Percentiles rank a stretch among this genome's conserved stretches.
Evolutionary conservation across 768 basidiomycete species (phyloP).

Genomic region (Rhodosporidiobolus sp.): DNA sequence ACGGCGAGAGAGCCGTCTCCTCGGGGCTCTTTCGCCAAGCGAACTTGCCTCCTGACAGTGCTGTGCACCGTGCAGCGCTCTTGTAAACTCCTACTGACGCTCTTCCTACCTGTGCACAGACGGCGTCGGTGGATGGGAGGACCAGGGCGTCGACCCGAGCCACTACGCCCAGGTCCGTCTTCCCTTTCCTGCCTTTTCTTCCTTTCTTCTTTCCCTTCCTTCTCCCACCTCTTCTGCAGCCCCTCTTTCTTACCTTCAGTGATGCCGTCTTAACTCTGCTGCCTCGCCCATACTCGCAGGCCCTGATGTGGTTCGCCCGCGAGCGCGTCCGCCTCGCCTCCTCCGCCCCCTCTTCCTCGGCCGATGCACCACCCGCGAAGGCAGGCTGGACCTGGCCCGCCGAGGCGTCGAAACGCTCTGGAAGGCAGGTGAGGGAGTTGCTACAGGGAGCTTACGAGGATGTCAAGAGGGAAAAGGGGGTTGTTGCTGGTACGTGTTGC

Average conservation of each 20-base stretch:
- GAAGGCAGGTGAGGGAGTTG: background rate
- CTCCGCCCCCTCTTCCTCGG: background rate
- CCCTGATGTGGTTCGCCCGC: constrained; percentile 60
- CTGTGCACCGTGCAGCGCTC: no score
- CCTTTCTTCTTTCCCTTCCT: no score
- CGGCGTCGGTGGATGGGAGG: constrained; percentile 89
- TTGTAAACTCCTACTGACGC: no score
- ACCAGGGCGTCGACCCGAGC: constrained; percentile 77
- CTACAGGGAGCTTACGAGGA: constrained; percentile 23
- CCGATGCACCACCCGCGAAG: background rate
- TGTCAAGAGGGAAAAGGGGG: constrained; percentile 18
- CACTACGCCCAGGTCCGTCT: constrained; percentile 62
- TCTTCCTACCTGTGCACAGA: constrained; percentile 56
- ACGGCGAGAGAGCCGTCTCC: no score
- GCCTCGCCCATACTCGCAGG: no score
- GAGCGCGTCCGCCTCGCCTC: constrained; percentile 13
- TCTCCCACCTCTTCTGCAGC: no score
- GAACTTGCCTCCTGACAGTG: no score
- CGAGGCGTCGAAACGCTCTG: background rate
- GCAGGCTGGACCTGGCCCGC: background rate
- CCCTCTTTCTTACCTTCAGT: background rate
- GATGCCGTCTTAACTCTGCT: background rate
- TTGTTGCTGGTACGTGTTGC: constrained; percentile 28
- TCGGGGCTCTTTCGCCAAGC: no score
- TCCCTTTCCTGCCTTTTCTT: background rate